Conservation (phyloP, 805 yeast genomes). For the Nakazawaea siamensis region DNA sequence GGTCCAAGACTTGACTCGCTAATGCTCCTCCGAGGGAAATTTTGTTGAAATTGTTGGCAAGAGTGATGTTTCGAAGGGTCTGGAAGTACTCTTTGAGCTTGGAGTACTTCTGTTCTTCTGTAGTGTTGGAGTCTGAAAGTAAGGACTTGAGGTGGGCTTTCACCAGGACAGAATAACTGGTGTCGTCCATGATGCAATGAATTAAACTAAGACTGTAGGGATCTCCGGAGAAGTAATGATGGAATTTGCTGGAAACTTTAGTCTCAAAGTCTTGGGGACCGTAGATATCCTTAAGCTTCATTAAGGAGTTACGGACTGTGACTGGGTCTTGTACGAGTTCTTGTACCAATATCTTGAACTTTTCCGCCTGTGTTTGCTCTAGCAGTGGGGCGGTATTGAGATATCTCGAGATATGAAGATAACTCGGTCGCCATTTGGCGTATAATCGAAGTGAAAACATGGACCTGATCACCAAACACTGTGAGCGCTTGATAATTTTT, state of each 20-base stretch:
- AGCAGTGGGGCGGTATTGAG: background rate
- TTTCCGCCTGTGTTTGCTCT: no score
- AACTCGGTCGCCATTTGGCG: no score
- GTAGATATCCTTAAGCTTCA: conserved; percentile 1
- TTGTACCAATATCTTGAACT: conserved; percentile 1
- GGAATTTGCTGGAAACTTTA: background rate
- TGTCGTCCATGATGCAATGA: conserved; percentile 1
- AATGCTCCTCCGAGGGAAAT: background rate
- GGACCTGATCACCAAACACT: no score
- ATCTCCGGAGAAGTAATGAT: background rate
- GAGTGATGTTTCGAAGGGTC: background rate
- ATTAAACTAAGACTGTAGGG: conserved; percentile 3
- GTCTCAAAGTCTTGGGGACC: conserved; percentile 2
- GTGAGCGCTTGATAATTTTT: no score
- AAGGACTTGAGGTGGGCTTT: background rate
- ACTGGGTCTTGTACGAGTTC: conserved; percentile 4
- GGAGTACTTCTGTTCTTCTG: background rate
- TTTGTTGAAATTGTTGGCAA: background rate
- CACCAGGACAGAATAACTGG: background rate
- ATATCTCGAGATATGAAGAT: no score
- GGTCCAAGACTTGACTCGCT: background rate
- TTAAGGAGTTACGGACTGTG: conserved; percentile 1
- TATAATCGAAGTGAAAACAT: no score
- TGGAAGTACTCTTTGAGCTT: background rate
- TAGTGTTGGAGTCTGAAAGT: background rate